Evolutionary conservation across 208 protist genomes (phyloP), one percentile per base, ranked within the genome.

Genomic region (Acanthamoeba healyi): DNA sequence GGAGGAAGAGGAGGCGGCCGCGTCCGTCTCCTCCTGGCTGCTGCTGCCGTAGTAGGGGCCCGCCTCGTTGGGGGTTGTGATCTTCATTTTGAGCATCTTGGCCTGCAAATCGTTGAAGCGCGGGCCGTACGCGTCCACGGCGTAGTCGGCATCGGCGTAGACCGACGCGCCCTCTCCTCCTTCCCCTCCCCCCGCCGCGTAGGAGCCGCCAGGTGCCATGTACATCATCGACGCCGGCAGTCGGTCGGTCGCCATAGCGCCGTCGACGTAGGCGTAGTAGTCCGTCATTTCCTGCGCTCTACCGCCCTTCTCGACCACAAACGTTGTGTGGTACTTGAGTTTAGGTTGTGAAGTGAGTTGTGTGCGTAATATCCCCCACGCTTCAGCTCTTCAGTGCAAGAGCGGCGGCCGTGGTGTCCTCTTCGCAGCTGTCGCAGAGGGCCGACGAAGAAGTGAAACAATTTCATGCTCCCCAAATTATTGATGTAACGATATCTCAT

Each of bases 91-190:
- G 15, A 79, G 26, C 70, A 79, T 26, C 70, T 79, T 38, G 3
- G 10, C 70, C 26, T 79, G 70, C 70, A 79, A 44, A 79, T 79
- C 70, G 70, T 46, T 22, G 38, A 79, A 79, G 42, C 70, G 70
- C 5, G 70, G 70, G 0, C 70, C 70, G 17, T 79, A 79, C 14
- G 70, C 70, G 46, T 79, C 70, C 26, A 79, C 70, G 10, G 70
- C 70, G 10, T 79, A 79, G 36, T 79, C 70, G 9, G 70, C n/a
- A 44, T 79, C 70, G 22, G 70, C 70, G 36, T 79, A 79, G 70
- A 38, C 38, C 17, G 70, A 38, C 7, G 58, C 58, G 26, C 19
- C 58, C 22, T 67, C 34, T 1, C 19, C 19, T 58, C 51, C 51
- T 58, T 17, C 51, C 51, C 12, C 26, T 19, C n/a, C n/a, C n/a